Conservation (phyloP, 768 basidiomycete genomes). For the Lactarius deliciosus region DNA sequence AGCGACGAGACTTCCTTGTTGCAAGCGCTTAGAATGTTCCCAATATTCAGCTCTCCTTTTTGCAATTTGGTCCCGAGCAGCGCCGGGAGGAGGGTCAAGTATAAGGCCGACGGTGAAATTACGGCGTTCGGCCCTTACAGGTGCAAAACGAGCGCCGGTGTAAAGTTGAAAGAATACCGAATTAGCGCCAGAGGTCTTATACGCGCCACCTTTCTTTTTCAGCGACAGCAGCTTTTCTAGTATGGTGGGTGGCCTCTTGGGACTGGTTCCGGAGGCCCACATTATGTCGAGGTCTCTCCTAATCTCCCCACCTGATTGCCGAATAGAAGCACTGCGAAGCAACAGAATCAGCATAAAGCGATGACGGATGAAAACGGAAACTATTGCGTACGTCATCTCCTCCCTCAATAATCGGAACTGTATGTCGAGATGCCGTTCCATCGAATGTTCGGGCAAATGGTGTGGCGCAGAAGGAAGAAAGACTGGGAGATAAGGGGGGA, state of each 20-base stretch:
- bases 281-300: slow-evolving; percentile 21
- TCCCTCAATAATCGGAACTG: slow-evolving; percentile 76
- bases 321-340: slow-evolving; percentile 27
- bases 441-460: slow-evolving; percentile 54
- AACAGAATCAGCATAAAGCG: slow-evolving; percentile 4
- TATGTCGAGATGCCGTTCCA: slow-evolving; percentile 67
- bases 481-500: slow-evolving; percentile 59
- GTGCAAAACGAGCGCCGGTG: slow-evolving; percentile 49
- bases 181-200: slow-evolving; percentile 46
- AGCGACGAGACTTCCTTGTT: slow-evolving; percentile 64
- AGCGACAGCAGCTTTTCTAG: slow-evolving; percentile 47
- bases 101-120: slow-evolving; percentile 50
- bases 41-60: slow-evolving; percentile 52
- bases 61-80: slow-evolving; percentile 44
- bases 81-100: slow-evolving; percentile 56
- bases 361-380: background rate
- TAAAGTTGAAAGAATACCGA: slow-evolving; percentile 63
- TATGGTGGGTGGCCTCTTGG: slow-evolving; percentile 36
- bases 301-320: no score
- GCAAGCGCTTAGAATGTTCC: slow-evolving; percentile 61
- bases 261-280: slow-evolving; percentile 1
- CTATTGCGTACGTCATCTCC: slow-evolving; percentile 55
- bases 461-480: slow-evolving; percentile 62
- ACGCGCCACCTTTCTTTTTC: slow-evolving; percentile 51
- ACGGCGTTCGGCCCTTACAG: slow-evolving; percentile 49